phyloP scores from a whole-genome alignment of 768 basidiomycete genomes.

The Termitomyces sp. region DNA sequence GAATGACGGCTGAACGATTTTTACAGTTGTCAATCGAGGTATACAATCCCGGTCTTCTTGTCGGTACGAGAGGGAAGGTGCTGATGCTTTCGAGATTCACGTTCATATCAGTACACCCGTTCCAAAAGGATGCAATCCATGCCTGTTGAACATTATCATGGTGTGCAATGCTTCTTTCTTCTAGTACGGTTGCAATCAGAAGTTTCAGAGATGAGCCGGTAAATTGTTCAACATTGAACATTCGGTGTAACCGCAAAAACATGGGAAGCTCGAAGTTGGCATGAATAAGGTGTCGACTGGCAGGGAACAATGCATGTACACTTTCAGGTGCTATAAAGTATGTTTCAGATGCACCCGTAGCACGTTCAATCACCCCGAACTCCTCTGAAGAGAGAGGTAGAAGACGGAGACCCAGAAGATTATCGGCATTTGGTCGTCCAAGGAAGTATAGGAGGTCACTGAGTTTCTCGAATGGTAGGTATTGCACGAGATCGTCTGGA shows the following conservation, averaged over 20 bases:
- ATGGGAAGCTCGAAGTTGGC: constrained; percentile 15
- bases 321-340: constrained; percentile 21
- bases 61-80: constrained; percentile 29
- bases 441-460: constrained; percentile 22
- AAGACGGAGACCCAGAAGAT: constrained; percentile 24
- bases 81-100: constrained; percentile 11
- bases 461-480: constrained; percentile 16
- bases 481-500: not conserved
- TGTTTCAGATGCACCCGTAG: not conserved
- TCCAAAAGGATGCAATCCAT: constrained; percentile 32
- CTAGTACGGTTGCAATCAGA: constrained; percentile 7
- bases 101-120: constrained; percentile 6
- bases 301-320: constrained; percentile 17
- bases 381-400: constrained; percentile 30
- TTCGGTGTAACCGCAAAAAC: constrained; percentile 9
- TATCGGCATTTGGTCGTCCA: constrained; percentile 4
- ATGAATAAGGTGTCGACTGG: constrained; percentile 20
- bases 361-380: constrained; percentile 20
- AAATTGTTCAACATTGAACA: constrained; percentile 21
- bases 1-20: constrained; percentile 19
- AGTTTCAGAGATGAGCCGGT: constrained; percentile 8
- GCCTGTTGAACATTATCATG: not conserved
- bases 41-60: constrained; percentile 17
- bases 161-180: not conserved
- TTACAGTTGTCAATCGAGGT: constrained; percentile 26